Percentiles rank a stretch among this genome's conserved stretches.
Conservation (phyloP, 441 rosid species). For the Arabidopsis hybrid region DNA sequence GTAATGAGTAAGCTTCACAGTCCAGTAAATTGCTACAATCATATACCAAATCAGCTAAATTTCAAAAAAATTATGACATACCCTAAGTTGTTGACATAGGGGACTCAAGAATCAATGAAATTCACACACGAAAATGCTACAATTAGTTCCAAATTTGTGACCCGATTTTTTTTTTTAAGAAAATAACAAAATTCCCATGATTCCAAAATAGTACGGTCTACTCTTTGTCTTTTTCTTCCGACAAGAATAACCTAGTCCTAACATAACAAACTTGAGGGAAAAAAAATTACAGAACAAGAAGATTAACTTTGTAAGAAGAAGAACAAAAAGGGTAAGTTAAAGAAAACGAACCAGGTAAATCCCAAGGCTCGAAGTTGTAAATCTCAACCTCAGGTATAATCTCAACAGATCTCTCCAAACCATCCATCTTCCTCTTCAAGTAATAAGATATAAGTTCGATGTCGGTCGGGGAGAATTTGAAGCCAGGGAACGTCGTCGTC, state of each 20-base stretch:
- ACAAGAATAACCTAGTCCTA: conserved; percentile 4
- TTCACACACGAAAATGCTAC: background rate
- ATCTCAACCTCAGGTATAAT: conserved; percentile 73
- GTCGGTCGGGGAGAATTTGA: conserved; percentile 85
- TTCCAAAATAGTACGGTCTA: background rate
- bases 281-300: background rate
- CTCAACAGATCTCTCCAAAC: conserved; percentile 66
- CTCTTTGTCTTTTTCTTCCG: background rate
- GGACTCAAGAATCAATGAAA: background rate
- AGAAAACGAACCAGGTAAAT: conserved; percentile 69
- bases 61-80: background rate
- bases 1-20: background rate
- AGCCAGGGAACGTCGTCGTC: conserved; percentile 79
- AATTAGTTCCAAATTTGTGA: background rate
- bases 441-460: conserved; percentile 76
- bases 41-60: background rate
- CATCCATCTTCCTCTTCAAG: conserved; percentile 75
- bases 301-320: background rate
- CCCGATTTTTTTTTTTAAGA: background rate
- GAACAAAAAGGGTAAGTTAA: background rate
- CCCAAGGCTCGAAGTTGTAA: conserved; percentile 84
- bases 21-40: background rate
- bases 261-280: too few relatives aligned
- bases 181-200: background rate
- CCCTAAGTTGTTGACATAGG: background rate